A percentile compares a stretch with the other conserved stretches of the same genome.
phyloP scores from a whole-genome alignment of 2,329 filamentous ascomycete species.

The Colletotrichum paranaense region DNA sequence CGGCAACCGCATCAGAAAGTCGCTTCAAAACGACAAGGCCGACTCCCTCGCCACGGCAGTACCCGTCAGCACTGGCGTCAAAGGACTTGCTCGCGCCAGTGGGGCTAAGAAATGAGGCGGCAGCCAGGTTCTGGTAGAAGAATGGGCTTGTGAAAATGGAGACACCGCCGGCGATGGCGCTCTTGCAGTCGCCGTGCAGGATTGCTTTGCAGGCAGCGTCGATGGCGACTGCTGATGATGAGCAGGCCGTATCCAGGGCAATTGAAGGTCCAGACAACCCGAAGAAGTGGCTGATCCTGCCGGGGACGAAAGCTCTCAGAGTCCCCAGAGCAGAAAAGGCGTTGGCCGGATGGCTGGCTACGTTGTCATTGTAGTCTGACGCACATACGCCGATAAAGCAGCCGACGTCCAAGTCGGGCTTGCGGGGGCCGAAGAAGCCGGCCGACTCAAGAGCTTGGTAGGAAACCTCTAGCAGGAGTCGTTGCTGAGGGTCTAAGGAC shows the following conservation, averaged over 20 bases:
- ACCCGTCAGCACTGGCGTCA: conserved; percentile 53
- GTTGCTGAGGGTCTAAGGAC: conserved; percentile 20
- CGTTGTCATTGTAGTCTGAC: conserved; percentile 41
- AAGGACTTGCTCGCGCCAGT: conserved; percentile 38
- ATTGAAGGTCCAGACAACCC: neutral
- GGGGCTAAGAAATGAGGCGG: conserved; percentile 30
- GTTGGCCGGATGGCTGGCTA: conserved; percentile 44
- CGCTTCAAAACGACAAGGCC: neutral
- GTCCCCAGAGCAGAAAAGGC: conserved; percentile 46
- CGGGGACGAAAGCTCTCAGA: conserved; percentile 39
- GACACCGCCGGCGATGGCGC: conserved; percentile 39
- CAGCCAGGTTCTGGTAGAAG: conserved; percentile 17
- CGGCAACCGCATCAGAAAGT: neutral
- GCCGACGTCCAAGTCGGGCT: conserved; percentile 39
- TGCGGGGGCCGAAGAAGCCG: conserved; percentile 39
- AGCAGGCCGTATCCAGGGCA: no score
- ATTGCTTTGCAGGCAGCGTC: conserved; percentile 41
- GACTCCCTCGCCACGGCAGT: conserved; percentile 53
- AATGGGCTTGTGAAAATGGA: conserved; percentile 43
- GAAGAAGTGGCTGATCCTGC: neutral
- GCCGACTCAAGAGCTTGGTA: conserved; percentile 27
- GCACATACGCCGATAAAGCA: conserved; percentile 43
- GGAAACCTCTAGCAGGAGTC: conserved; percentile 11
- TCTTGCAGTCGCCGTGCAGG: conserved; percentile 35
- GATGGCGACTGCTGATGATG: conserved; percentile 35